These are phyloP conservation scores for Adansonia rubrostipa DNA, from an alignment of 441 rosid genomes.

Conservation along the genomic window DNA sequence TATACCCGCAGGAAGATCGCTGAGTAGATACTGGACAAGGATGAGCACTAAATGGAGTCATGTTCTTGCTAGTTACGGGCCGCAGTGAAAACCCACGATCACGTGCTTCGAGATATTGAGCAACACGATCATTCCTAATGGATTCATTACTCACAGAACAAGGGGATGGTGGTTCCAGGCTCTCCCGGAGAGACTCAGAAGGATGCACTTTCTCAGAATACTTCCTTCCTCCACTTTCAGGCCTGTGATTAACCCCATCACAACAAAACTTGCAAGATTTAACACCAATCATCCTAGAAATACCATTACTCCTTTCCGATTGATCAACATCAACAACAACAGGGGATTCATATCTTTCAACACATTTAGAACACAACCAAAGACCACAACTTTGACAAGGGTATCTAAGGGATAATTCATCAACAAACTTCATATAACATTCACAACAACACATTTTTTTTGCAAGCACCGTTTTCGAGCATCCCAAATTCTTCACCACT, in stretches of 20 bases:
- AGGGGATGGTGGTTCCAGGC: conserved; percentile 68
- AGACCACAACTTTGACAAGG: conserved; percentile 66
- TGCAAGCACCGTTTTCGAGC: conserved; percentile 42
- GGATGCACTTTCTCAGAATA: conserved; percentile 80
- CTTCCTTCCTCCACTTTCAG: conserved; percentile 50
- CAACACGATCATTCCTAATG: conserved; percentile 44
- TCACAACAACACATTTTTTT: conserved; percentile 49
- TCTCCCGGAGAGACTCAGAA: conserved; percentile 54
- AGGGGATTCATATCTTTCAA: conserved; percentile 33
- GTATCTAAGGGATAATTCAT: conserved; percentile 41
- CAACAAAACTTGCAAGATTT: conserved; percentile 75
- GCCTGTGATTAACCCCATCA: conserved; percentile 40
- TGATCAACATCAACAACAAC: conserved; percentile 26
- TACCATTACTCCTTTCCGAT: conserved; percentile 32
- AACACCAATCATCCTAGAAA: conserved; percentile 30
- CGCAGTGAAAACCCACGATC: conserved; percentile 54
- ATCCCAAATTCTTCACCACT: conserved; percentile 46
- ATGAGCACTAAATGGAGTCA: conserved; percentile 49
- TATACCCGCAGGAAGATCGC: conserved; percentile 72
- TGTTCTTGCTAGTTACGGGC: conserved; percentile 39
- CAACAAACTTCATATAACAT: conserved; percentile 44
- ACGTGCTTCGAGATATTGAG: conserved; percentile 52
- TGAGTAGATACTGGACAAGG: conserved; percentile 51
- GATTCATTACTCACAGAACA: conserved; percentile 38
- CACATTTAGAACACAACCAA: conserved; percentile 58